These are phyloP conservation scores for Oemleria cerasiformis DNA, from an alignment of 306 rosid genomes.

Conservation along the genomic window DNA sequence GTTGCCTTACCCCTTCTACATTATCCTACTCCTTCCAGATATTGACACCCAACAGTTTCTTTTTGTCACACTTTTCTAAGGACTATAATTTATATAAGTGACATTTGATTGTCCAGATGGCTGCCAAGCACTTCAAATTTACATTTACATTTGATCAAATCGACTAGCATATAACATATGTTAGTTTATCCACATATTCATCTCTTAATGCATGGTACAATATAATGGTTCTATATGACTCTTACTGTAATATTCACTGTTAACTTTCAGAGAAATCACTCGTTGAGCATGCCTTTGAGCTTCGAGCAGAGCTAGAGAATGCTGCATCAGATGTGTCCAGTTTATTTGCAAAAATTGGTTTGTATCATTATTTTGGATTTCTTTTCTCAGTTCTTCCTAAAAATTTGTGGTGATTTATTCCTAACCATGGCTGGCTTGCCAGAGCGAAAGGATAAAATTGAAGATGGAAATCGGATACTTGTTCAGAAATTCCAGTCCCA, in stretches of 20 bases:
- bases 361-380: conserved; percentile 25
- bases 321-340: conserved; percentile 92
- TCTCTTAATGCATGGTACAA: neutral
- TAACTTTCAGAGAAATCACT: conserved; percentile 74
- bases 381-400: neutral
- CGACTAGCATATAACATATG: neutral
- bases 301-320: conserved; percentile 88
- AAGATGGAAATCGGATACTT: conserved; percentile 71
- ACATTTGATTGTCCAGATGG: neutral
- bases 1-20: neutral
- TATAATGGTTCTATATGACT: neutral
- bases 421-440: conserved; percentile 15
- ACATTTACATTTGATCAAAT: neutral
- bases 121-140: neutral
- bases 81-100: neutral
- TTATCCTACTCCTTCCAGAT: neutral
- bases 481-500: conserved; percentile 76
- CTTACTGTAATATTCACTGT: neutral
- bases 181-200: neutral
- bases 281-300: conserved; percentile 79
- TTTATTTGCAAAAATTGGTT: conserved; percentile 91
- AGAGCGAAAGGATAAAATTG: conserved; percentile 94
- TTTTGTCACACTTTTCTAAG: neutral
- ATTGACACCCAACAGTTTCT: neutral
- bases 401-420: conserved; percentile 14